Evolutionary conservation across 345 rosid species (phyloP), one percentile per base, ranked within the genome.

Genomic region (Microcos paniculata): DNA sequence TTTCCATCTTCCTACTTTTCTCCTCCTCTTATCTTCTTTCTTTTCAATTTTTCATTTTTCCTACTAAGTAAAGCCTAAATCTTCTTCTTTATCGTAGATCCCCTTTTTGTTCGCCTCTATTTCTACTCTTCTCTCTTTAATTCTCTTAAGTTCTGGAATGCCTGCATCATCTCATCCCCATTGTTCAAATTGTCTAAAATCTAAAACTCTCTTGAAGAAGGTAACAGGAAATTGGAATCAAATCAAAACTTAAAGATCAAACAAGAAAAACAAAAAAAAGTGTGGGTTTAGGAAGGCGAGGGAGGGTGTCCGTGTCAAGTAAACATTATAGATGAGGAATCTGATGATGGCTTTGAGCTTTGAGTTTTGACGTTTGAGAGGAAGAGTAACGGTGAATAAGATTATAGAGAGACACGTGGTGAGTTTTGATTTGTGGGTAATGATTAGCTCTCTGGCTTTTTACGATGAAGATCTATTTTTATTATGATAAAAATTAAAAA

Each of bases 121-220:
- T n/a, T n/a, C n/a, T n/a, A n/a, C n/a, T n/a, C n/a, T n/a, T n/a
- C n/a, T n/a, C n/a, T n/a, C n/a, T n/a, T n/a, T n/a, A n/a, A n/a
- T n/a, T n/a, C n/a, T n/a, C n/a, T n/a, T n/a, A n/a, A n/a, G n/a
- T n/a, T n/a, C n/a, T n/a, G n/a, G n/a, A n/a, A n/a, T n/a, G n/a
- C n/a, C n/a, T n/a, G n/a, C n/a, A n/a, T n/a, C n/a, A n/a, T n/a
- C n/a, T n/a, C n/a, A n/a, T 91, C 51, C 91, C 93, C 95, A 89
- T 85, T 16, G 45, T 0, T 51, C 78, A 52, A 75, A 21, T 13
- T 64, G 48, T 76, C 9, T 24, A 7, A 73, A 30, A 23, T 13
- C 33, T 43, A 14, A 65, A 23, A 1, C 26, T 24, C 45, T 28
- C 24, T 24, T 14, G 33, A 42, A 6, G 30, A 64, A n/a, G 31